Evolutionary conservation across 352 stramenopile genomes (phyloP), one percentile per base, ranked within the genome.

Genomic region (Pythium dissimile): DNA sequence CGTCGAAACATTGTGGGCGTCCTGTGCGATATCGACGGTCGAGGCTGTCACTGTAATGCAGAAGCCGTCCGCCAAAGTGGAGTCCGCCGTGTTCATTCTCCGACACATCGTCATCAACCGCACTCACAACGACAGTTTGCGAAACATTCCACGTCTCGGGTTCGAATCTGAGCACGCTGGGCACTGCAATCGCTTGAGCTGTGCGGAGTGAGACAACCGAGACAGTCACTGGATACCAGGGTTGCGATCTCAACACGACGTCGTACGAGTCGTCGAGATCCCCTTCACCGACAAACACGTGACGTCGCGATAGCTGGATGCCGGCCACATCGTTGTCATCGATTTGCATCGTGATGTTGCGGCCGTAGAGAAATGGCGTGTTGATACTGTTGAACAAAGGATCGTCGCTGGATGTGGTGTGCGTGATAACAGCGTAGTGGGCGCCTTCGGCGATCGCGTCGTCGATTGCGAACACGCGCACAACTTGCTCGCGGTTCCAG

Each of bases 401-500:
- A 41, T 92, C 82, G 2, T 41, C 44, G 50, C 80, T 90, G 1
- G 41, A 24, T 1, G 62, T 66, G 1, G 35, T 55, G 45, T 92
- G 82, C 2, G 68, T 75, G 24, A 92, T 71, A 15, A 71, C 53
- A 1, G 77, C 67, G 28, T 88, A 92, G 53, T 92, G 82, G 1
- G 74, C 64, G 4, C 78, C 76, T 56, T 92, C 82, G 1, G 77
- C 77, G 16, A 78, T 67, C 0, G 23, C 41, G 35, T 92, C 82
- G 48, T 92, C 74, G 3, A 90, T 60, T 12, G 82, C 75, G 8
- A 55, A 35, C 8, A 92, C 67, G 1, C 56, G 66, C 23, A 92
- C 69, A n/a, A 75, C 38, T 52, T 92, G 82, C 28, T 89, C 78
- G 11, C 67, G 65, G 32, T 90, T 90, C 82, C 82, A 92, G 23